These are phyloP conservation scores for Leccinum subtestaceum DNA, from an alignment of 768 basidiomycete genomes.

Conservation along the genomic window DNA sequence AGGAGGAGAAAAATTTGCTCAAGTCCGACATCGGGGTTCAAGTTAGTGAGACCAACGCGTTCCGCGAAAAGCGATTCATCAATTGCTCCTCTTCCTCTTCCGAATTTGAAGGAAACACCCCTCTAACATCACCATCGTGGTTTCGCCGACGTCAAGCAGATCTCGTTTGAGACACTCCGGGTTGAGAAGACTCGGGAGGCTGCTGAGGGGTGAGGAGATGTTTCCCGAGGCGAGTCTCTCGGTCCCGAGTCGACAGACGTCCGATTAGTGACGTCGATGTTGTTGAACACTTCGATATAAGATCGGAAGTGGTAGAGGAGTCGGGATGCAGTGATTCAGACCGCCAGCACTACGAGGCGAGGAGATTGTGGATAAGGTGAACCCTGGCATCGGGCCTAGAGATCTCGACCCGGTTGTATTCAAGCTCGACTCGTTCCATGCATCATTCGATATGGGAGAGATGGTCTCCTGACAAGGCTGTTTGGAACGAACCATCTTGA, in stretches of 20 bases:
- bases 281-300: not conserved
- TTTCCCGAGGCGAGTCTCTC: not conserved
- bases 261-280: not conserved
- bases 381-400: not conserved
- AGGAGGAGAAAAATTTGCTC: no score
- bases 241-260: not conserved
- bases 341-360: no score
- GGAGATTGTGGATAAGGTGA: not conserved
- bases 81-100: not conserved
- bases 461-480: no score
- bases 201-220: not conserved
- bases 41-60: not conserved
- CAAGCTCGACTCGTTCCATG: no score
- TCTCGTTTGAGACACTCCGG: not conserved
- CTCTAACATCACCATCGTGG: no score
- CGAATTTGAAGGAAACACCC: no score
- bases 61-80: not conserved
- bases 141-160: no score
- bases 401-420: no score
- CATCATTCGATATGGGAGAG: no score
- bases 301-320: no score
- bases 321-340: no score
- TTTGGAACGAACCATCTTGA: no score
- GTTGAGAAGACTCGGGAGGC: not conserved
- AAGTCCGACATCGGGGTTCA: not conserved